phyloP scores from a whole-genome alignment of 495 filamentous ascomycete species.

The Aspergillus affinis region DNA sequence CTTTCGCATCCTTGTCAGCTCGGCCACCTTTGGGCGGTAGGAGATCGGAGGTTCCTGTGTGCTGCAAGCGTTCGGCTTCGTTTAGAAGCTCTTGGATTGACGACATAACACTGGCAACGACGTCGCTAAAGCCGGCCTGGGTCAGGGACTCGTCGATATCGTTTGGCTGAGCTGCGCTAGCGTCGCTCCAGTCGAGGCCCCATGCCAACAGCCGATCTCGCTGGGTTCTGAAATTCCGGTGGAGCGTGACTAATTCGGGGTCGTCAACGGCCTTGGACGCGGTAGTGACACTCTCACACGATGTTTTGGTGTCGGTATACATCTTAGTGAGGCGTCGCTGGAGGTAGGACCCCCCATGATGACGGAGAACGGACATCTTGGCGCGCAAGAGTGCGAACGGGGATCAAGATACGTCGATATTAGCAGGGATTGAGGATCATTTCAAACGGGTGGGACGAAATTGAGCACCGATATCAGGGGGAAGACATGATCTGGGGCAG shows the following conservation, averaged over 20 bases:
- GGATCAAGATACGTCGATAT: constrained; percentile 14
- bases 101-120: constrained; percentile 84
- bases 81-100: constrained; percentile 85
- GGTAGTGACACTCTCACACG: constrained; percentile 77
- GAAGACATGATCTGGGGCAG: constrained; percentile 6
- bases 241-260: constrained; percentile 54
- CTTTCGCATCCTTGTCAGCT: constrained; percentile 31
- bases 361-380: constrained; percentile 50
- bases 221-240: constrained; percentile 57
- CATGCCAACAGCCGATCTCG: constrained; percentile 73
- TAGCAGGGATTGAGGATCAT: constrained; percentile 27
- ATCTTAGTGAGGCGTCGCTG: constrained; percentile 78
- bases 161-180: constrained; percentile 61
- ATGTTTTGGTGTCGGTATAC: constrained; percentile 90
- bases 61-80: constrained; percentile 79
- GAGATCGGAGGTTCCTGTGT: constrained; percentile 44
- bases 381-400: constrained; percentile 25
- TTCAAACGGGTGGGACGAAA: constrained; percentile 2
- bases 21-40: constrained; percentile 37
- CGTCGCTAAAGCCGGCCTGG: constrained; percentile 79
- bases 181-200: constrained; percentile 89
- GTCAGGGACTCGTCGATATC: constrained; percentile 83
- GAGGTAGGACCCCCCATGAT: constrained; percentile 50
- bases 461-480: neutral
- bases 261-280: constrained; percentile 58